These are phyloP conservation scores for Citrus mangshanensis DNA, from an alignment of 345 rosid species.

Conservation along the genomic window DNA sequence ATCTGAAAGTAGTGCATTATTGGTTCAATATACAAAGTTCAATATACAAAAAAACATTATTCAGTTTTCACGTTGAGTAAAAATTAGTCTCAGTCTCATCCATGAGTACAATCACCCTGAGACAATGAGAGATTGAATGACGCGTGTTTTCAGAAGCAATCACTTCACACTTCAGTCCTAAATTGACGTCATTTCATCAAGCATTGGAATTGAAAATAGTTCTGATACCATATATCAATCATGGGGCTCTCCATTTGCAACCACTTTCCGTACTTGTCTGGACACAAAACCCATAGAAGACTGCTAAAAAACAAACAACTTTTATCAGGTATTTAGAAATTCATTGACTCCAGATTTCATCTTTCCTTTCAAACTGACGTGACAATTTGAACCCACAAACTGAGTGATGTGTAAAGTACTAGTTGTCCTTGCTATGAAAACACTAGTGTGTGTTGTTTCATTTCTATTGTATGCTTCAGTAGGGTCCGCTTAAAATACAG, in stretches of 20 bases:
- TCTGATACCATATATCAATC: background rate
- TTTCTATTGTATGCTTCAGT: no score
- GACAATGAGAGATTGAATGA: background rate
- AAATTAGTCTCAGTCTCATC: background rate
- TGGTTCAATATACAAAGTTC: background rate
- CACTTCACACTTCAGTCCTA: background rate
- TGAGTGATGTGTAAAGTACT: no score
- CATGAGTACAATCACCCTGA: background rate
- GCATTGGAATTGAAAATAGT: background rate
- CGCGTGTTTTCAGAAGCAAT: background rate
- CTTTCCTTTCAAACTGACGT: background rate
- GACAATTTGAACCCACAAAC: background rate
- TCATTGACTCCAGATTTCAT: background rate
- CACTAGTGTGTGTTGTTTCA: no score
- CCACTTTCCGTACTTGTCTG: background rate
- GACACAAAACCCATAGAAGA: background rate
- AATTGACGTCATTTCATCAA: background rate
- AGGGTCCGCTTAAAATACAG: no score
- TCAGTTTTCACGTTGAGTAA: background rate
- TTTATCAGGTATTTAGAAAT: background rate
- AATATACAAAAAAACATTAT: no score
- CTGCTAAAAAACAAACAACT: background rate
- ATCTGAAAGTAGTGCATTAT: background rate
- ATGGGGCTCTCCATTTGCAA: background rate
- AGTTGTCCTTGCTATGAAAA: no score